Conservation (phyloP, 352 stramenopile genomes). For the Plasmopara viticola region DNA sequence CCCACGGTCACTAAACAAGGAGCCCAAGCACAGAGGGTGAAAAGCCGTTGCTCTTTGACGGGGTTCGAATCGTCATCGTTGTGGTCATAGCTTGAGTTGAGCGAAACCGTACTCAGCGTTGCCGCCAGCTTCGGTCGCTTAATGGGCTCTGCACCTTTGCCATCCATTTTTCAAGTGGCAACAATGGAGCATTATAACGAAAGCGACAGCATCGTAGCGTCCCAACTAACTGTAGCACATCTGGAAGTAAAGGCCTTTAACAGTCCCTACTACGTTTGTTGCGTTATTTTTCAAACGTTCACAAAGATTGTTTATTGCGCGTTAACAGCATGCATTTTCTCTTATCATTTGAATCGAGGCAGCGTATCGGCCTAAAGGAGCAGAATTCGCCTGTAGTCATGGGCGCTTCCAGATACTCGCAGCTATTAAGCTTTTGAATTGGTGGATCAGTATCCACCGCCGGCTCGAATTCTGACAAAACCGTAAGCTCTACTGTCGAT, state of each 20-base stretch:
- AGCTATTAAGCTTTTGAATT: conserved; percentile 11
- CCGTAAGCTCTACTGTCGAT: conserved; percentile 12
- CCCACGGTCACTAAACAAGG: conserved; percentile 9
- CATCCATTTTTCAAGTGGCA: conserved; percentile 23
- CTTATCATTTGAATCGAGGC: too few relatives aligned
- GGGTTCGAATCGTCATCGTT: conserved; percentile 1
- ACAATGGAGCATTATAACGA: not conserved
- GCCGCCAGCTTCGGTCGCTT: conserved; percentile 8
- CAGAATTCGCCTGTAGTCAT: conserved; percentile 26
- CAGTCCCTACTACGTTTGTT: not conserved
- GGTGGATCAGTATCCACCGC: conserved; percentile 1
- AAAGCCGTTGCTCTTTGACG: not conserved
- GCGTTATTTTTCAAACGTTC: not conserved
- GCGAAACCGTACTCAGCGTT: conserved; percentile 23
- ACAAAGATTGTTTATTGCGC: conserved; percentile 6
- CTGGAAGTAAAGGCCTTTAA: not conserved
- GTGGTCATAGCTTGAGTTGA: conserved; percentile 17
- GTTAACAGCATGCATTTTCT: conserved; percentile 12
- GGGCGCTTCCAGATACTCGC: conserved; percentile 31
- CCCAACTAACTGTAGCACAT: conserved; percentile 13
- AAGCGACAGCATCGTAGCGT: conserved; percentile 15
- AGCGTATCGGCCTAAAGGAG: conserved; percentile 2
- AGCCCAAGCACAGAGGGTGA: conserved; percentile 4
- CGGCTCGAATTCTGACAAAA: conserved; percentile 7
- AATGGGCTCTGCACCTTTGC: not conserved